Evolutionary conservation across 2,329 filamentous ascomycete species (phyloP), one percentile per base, ranked within the genome.

Genomic region (Pestalotiopsis fici): DNA sequence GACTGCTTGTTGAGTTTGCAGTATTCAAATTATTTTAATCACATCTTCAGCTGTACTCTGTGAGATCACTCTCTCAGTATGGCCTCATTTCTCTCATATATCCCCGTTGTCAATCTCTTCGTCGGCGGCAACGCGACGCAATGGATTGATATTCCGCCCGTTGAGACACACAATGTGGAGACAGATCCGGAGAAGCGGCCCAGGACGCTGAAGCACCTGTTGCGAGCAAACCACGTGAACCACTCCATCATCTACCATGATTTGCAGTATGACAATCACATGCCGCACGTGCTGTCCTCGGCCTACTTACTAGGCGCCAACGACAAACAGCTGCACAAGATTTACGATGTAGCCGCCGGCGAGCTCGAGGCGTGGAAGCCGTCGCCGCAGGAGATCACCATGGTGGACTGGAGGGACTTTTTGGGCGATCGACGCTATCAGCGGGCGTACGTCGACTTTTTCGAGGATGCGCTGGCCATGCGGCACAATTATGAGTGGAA

Each of bases 141-240:
- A 65, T 77, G 81, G 60, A 87, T 90, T 72, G 75, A 84, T 64
- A 76, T 98, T 6, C 85, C 91, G 9, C 83, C 92, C 0, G 90
- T 95, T 66, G 84, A 92, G 70, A 85, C 93, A 67, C 90, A 97
- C 80, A 88, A 92, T 78, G 87, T 97, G 73, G 95, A 98, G 81
- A 91, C 91, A 4, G 86, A 90, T 60, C 86, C 90, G 9, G 94
- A 97, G 76, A 95, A 93, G 78, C 86, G 92, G 66, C 90, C 92
- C 21, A 86, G 95, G 69, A 93, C 93, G 23, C 85, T 99, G 69
- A 98, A 97, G 82, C 94, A 98, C 80, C 84, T 99, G 15, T 79
- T 99, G 69, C 93, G 93, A 79, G 91, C 95, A 64, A 98, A 98
- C 78, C 96, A 99, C 81, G 91, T 91, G 72, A 97, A 96, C 77